Conservation (phyloP, 495 filamentous ascomycete species). For the Cladorrhinum samala region DNA sequence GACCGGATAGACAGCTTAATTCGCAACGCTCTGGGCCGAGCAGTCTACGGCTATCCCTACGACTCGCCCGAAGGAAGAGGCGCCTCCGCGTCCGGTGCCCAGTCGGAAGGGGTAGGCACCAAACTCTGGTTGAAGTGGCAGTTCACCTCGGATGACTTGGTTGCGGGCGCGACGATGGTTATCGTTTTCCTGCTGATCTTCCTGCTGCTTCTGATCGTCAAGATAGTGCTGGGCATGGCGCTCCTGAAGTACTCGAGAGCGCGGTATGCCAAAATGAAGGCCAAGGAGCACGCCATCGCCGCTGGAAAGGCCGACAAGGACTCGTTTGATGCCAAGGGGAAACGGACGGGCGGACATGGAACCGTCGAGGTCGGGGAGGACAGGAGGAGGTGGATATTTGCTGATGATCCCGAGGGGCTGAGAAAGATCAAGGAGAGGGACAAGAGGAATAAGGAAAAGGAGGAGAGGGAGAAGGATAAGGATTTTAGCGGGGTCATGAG, state of each 20-base stretch:
- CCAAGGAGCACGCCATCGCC: slow-evolving; percentile 49
- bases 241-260: slow-evolving; percentile 67
- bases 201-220: slow-evolving; percentile 70
- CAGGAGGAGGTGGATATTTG: slow-evolving; percentile 78
- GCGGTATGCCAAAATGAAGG: slow-evolving; percentile 75
- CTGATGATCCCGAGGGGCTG: slow-evolving; percentile 69
- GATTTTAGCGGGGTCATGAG: slow-evolving; percentile 62
- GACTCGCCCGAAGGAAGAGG: slow-evolving; percentile 11
- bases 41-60: slow-evolving; percentile 50
- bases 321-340: slow-evolving; percentile 60
- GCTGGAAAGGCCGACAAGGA: slow-evolving; percentile 43
- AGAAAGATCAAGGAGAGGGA: slow-evolving; percentile 65
- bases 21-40: slow-evolving; percentile 63
- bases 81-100: neutral
- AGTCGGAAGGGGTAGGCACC: neutral
- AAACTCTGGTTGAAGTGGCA: slow-evolving; percentile 25
- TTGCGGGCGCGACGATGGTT: slow-evolving; percentile 64
- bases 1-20: slow-evolving; percentile 70
- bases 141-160: slow-evolving; percentile 55
- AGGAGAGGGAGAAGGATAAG: slow-evolving; percentile 45
- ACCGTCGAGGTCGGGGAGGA: slow-evolving; percentile 85
- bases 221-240: slow-evolving; percentile 77
- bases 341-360: slow-evolving; percentile 73
- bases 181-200: slow-evolving; percentile 76
- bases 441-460: slow-evolving; percentile 47